Base-by-base conservation (phyloP, 257 asterid species). In the Solanum chmielewskii region DNA sequence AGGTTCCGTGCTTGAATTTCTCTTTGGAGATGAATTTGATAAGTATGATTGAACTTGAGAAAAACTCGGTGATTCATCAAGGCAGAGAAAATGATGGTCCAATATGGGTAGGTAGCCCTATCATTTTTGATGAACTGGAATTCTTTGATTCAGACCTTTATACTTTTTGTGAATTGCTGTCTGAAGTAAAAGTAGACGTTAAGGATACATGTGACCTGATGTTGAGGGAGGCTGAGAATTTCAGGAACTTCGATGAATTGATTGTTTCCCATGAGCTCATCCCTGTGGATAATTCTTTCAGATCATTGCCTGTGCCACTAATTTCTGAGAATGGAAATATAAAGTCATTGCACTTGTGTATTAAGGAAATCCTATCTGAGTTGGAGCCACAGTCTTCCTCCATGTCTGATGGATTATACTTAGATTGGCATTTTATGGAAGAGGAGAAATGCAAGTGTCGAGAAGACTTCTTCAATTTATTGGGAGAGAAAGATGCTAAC, bases 381-480 rank as follows among this genome's bases (percentile, higher is more conserved):
- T 88, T 94, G 86, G 93, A 93, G 83, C 91, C 90, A 91, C 96
- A 92, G 91, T 88, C 94, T 87, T 91, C 92, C 41, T 93, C 95
- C 90, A 91, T 92, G 85, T 94, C 95, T 81, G 99, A 97, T 91
- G 90, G 92, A 86, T 91, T 97, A 69, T 97, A 97, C 92, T 95
- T 97, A 62, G 99, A 97, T 89, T 97, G 99, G 99, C 89, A 91
- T 93, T 89, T 95, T 86, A 89, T 95, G 78, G 97, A 92, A 88
- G 98, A 91, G 84, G 96, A 90, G 88, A 91, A 88, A 75, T 86
- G 90, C 83, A 90, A 87, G 88, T 87, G 89, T 45, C 87, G 60
- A 68, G 90, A 87, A 89, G 88, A 90, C 86, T 89, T 90, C 83
- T 89, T 91, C 90, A 92, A 89, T 90, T 78, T 91, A 88, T 80